A percentile compares a stretch with the other conserved stretches of the same genome.
These are phyloP conservation scores for Sistotremastrum niveocremeum DNA, from an alignment of 768 basidiomycete genomes.

Conservation along the genomic window DNA sequence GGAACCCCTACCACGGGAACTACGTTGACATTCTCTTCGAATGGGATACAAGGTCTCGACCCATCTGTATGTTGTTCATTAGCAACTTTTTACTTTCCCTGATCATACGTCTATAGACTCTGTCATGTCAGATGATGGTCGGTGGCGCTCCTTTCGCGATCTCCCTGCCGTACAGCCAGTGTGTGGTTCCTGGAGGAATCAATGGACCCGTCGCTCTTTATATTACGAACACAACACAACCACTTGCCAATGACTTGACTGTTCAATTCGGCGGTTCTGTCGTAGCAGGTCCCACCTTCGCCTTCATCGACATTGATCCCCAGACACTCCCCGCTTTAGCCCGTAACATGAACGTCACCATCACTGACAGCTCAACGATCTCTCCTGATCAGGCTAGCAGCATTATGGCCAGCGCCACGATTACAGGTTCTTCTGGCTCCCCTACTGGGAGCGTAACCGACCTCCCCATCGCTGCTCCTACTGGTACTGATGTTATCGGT, in stretches of 20 bases:
- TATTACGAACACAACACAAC: constrained; percentile 49
- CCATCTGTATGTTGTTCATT: not conserved
- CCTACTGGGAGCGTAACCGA: not conserved
- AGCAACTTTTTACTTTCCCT: constrained; percentile 5
- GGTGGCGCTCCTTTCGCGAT: constrained; percentile 46
- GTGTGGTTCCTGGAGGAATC: constrained; percentile 50
- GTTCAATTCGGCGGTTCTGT: constrained; percentile 40
- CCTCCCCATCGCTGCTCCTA: not conserved
- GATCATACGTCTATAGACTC: constrained; percentile 20
- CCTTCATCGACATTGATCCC: constrained; percentile 49
- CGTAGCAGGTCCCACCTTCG: constrained; percentile 58
- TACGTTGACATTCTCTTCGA: constrained; percentile 44
- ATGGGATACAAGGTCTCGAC: constrained; percentile 23
- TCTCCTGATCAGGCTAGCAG: constrained; percentile 12
- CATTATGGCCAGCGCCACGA: constrained; percentile 9
- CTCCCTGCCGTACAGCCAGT: constrained; percentile 43
- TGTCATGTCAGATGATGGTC: constrained; percentile 66
- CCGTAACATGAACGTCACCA: constrained; percentile 8
- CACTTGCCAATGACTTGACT: constrained; percentile 46
- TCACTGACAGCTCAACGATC: constrained; percentile 10
- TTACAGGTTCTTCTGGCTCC: not conserved
- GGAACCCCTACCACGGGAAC: constrained; percentile 45
- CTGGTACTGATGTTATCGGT: constrained; percentile 5
- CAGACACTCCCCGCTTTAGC: constrained; percentile 28
- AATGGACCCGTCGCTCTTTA: constrained; percentile 66